Conservation (phyloP, 805 yeast genomes). For the Suhomyces vadensis region DNA sequence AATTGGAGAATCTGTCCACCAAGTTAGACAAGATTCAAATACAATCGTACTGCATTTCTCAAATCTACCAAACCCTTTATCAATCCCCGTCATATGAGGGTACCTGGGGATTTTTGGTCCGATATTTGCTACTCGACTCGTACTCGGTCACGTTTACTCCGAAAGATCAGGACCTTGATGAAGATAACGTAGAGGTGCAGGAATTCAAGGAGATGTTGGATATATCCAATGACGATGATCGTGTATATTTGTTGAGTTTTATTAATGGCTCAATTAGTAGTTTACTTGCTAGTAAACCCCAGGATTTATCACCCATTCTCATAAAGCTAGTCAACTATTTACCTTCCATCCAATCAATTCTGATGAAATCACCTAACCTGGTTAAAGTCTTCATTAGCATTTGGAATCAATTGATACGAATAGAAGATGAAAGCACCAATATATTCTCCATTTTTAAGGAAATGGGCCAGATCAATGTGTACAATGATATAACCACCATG, state of each 20-base stretch:
- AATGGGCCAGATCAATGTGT: conserved; percentile 25
- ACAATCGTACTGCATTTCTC: neutral
- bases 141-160: conserved; percentile 31
- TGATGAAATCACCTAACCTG: conserved; percentile 20
- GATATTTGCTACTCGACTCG: conserved; percentile 46
- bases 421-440: conserved; percentile 15
- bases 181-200: conserved; percentile 22
- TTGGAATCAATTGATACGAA: conserved; percentile 26
- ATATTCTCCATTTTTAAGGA: conserved; percentile 26
- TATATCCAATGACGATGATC: conserved; percentile 23
- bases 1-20: no score
- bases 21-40: no score
- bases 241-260: conserved; percentile 33
- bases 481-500: conserved; percentile 26
- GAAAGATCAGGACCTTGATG: conserved; percentile 13
- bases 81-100: conserved; percentile 22
- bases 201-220: conserved; percentile 33
- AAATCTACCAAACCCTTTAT: neutral
- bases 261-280: conserved; percentile 41
- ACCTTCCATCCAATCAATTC: conserved; percentile 21
- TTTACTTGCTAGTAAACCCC: conserved; percentile 22
- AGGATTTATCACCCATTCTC: conserved; percentile 17
- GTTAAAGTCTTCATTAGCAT: conserved; percentile 25
- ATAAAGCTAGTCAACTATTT: conserved; percentile 26
- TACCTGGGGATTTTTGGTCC: conserved; percentile 40